These are phyloP conservation scores for Escovopsis sp. DNA, from an alignment of 2,329 filamentous ascomycete genomes.

Conservation along the genomic window DNA sequence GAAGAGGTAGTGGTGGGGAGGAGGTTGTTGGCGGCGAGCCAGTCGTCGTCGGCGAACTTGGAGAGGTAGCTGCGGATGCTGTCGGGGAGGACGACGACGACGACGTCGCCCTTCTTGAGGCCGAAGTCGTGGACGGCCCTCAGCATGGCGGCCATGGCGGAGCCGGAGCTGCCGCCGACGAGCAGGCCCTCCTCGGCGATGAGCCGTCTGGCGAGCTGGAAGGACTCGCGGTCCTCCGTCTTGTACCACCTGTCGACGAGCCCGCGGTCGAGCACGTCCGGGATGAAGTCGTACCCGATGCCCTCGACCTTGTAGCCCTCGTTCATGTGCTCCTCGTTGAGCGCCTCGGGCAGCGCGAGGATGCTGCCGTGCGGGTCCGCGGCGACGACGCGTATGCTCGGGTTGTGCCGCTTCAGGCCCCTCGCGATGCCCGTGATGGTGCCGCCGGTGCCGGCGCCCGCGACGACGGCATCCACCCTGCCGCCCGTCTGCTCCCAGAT, in stretches of 20 bases:
- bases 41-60: conserved; percentile 98
- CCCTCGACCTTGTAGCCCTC: conserved; percentile 94
- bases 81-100: conserved; percentile 86
- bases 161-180: conserved; percentile 86
- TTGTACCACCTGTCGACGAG: conserved; percentile 94
- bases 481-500: conserved; percentile 86
- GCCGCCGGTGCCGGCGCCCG: conserved; percentile 87
- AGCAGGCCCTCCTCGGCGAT: conserved; percentile 91
- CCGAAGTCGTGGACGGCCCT: conserved; percentile 60
- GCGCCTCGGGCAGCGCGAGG: conserved; percentile 59
- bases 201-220: conserved; percentile 73
- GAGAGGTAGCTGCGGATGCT: conserved; percentile 94
- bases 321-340: conserved; percentile 72
- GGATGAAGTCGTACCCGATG: conserved; percentile 97
- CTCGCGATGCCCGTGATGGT: conserved; percentile 82
- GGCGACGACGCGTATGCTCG: conserved; percentile 72
- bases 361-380: conserved; percentile 90
- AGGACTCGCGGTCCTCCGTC: conserved; percentile 85
- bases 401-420: conserved; percentile 77
- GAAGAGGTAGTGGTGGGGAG: conserved; percentile 32
- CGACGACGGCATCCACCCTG: conserved; percentile 67
- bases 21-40: conserved; percentile 92
- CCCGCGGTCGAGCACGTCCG: conserved; percentile 72
- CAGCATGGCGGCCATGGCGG: conserved; percentile 70
- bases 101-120: conserved; percentile 69